A percentile compares a stretch with the other conserved stretches of the same genome.
Evolutionary conservation across 306 rosid genomes (phyloP).

Genomic region (Parietaria judaica): DNA sequence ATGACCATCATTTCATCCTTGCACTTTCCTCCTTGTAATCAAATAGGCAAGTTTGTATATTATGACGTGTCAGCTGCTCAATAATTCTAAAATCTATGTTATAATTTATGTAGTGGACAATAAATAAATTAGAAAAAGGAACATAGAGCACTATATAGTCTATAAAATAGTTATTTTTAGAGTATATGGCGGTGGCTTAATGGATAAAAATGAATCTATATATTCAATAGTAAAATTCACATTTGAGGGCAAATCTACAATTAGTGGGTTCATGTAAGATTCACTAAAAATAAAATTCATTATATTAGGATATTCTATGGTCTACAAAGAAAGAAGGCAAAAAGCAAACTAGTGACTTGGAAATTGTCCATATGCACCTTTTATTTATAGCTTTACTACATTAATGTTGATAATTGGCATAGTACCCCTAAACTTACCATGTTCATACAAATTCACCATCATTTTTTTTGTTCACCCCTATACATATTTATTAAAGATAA

Average conservation of each 20-base stretch:
- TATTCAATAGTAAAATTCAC: not conserved
- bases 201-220: not conserved
- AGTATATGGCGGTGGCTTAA: not conserved
- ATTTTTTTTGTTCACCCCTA: too few relatives aligned
- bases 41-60: not conserved
- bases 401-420: too few relatives aligned
- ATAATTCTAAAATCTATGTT: not conserved
- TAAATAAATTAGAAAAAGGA: not conserved
- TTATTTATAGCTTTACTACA: not conserved
- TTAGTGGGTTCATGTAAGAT: constrained; percentile 5
- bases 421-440: too few relatives aligned
- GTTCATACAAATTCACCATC: not conserved
- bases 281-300: not conserved
- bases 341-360: constrained; percentile 12
- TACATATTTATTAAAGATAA: too few relatives aligned
- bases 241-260: not conserved
- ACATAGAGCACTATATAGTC: too few relatives aligned
- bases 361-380: not conserved
- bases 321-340: not conserved
- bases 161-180: too few relatives aligned
- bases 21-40: constrained; percentile 2
- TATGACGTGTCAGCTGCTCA: constrained; percentile 3
- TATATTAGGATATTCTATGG: not conserved
- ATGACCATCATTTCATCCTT: constrained; percentile 4
- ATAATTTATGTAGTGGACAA: not conserved